Percentiles rank a stretch among this genome's conserved stretches.
phyloP scores from a whole-genome alignment of 352 stramenopile genomes.

The Phytophthora pistaciae region DNA sequence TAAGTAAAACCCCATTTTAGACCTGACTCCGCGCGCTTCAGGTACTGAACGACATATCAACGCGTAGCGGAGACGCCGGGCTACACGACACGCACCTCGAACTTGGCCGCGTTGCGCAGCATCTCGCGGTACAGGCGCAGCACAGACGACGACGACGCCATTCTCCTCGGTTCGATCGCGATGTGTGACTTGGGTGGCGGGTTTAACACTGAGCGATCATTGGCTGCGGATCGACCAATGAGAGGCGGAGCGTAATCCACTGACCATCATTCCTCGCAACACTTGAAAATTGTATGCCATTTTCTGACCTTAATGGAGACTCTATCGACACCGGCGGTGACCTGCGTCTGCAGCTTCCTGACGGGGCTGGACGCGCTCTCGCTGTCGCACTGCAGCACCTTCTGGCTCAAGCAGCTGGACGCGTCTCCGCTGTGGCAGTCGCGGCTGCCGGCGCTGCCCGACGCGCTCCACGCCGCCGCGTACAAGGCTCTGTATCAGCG shows the following conservation, averaged over 20 bases:
- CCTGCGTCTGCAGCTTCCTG: slow-evolving; percentile 18
- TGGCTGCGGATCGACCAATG: slow-evolving; percentile 12
- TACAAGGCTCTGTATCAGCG: slow-evolving; percentile 13
- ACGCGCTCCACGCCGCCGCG: slow-evolving; percentile 2
- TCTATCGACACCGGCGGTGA: background rate
- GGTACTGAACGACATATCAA: background rate
- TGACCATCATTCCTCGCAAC: background rate
- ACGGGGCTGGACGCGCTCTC: slow-evolving; percentile 19
- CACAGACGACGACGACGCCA: slow-evolving; percentile 52
- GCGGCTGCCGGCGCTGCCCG: background rate
- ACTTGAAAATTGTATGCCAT: background rate
- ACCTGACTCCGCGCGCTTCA: background rate
- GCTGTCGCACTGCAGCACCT: slow-evolving; percentile 22
- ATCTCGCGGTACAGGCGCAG: slow-evolving; percentile 65
- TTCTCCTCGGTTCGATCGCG: background rate
- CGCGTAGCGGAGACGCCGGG: background rate
- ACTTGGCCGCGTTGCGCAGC: slow-evolving; percentile 60
- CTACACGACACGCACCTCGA: slow-evolving; percentile 48
- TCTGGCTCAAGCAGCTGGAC: slow-evolving; percentile 9
- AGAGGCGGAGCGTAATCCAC: background rate
- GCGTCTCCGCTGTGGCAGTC: slow-evolving; percentile 8
- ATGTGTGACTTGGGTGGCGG: background rate
- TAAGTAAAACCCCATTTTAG: slow-evolving; percentile 5
- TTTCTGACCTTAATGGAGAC: background rate
- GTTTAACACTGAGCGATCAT: slow-evolving; percentile 17